Evolutionary conservation across 108 stramenopile genomes (phyloP).

Genomic region (Cyclotella choctawhatcheeana): DNA sequence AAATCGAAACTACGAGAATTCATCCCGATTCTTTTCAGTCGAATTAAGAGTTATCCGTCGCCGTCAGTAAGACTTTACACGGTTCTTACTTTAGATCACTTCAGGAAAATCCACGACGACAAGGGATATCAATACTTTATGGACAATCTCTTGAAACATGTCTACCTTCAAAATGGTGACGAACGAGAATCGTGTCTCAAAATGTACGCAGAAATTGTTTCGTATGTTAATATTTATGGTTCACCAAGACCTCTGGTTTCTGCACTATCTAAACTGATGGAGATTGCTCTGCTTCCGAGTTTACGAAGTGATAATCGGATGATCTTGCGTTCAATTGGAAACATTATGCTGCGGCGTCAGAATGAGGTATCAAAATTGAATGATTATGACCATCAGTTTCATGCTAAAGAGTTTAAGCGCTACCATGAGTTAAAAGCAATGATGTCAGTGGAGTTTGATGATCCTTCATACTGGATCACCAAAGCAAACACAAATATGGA

Average conservation of each 20-base stretch:
- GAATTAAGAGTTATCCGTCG: neutral
- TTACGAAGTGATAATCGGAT: neutral
- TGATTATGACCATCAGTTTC: neutral
- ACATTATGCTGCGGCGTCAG: constrained; percentile 41
- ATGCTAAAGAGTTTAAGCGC: constrained; percentile 2
- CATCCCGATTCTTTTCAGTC: neutral
- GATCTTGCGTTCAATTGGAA: constrained; percentile 24
- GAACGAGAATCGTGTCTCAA: neutral
- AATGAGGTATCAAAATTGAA: constrained; percentile 24
- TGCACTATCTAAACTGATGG: constrained; percentile 28
- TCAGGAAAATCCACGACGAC: constrained; percentile 7
- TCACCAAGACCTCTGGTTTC: constrained; percentile 20
- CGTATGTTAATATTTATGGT: constrained; percentile 30
- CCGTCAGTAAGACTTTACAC: constrained; percentile 10
- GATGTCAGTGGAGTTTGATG: constrained; percentile 30
- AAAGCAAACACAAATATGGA: constrained; percentile 7
- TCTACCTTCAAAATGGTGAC: neutral
- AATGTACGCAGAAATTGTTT: constrained; percentile 48
- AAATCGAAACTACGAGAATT: neutral
- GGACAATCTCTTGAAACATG: neutral
- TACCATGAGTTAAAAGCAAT: constrained; percentile 8
- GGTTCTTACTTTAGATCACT: constrained; percentile 1
- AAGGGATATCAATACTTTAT: constrained; percentile 1
- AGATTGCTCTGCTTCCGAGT: constrained; percentile 6
- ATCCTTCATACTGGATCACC: constrained; percentile 25